Evolutionary conservation across 1,284 basidiomycete genomes (phyloP).

Genomic region (Microbotryomycetes sp.): DNA sequence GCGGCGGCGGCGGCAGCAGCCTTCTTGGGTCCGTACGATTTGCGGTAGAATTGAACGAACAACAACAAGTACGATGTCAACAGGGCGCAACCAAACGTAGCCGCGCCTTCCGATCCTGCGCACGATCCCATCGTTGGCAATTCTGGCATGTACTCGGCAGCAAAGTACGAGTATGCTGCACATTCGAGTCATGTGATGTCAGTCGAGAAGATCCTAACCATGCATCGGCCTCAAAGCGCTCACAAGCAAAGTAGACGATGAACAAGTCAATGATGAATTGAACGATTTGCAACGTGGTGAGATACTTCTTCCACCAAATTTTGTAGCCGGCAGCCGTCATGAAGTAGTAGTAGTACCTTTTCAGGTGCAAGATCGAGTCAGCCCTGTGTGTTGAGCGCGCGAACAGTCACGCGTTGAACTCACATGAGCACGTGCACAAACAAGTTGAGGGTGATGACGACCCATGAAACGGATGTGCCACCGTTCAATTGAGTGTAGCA

Average conservation of each 20-base stretch:
- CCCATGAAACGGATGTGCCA: slow-evolving; percentile 89
- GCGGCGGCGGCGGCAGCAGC: too few species aligned
- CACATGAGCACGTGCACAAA: slow-evolving; percentile 97
- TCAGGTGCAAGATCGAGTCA: not conserved
- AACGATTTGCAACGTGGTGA: slow-evolving; percentile 90
- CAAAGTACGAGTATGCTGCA: slow-evolving; percentile 69
- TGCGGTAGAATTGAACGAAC: slow-evolving; percentile 50
- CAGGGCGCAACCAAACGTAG: slow-evolving; percentile 79
- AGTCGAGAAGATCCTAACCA: slow-evolving; percentile 7
- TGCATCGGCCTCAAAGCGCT: slow-evolving; percentile 39
- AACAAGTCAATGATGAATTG: slow-evolving; percentile 88
- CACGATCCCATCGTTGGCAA: slow-evolving; percentile 73
- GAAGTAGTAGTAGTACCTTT: slow-evolving; percentile 82
- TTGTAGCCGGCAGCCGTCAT: slow-evolving; percentile 89
- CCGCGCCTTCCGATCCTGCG: slow-evolving; percentile 80
- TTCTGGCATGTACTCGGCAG: slow-evolving; percentile 54
- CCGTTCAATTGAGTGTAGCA: slow-evolving; percentile 94
- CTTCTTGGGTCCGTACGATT: not conserved
- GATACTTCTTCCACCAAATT: slow-evolving; percentile 98
- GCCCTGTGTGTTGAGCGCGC: slow-evolving; percentile 6
- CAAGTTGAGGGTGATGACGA: slow-evolving; percentile 88
- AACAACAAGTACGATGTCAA: slow-evolving; percentile 82
- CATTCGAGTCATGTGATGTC: too few species aligned
- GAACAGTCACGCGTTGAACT: slow-evolving; percentile 15
- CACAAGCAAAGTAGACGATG: slow-evolving; percentile 87